These are phyloP conservation scores for Trichoderma cornu-damae DNA, from an alignment of 2,329 filamentous ascomycete species.

Conservation along the genomic window DNA sequence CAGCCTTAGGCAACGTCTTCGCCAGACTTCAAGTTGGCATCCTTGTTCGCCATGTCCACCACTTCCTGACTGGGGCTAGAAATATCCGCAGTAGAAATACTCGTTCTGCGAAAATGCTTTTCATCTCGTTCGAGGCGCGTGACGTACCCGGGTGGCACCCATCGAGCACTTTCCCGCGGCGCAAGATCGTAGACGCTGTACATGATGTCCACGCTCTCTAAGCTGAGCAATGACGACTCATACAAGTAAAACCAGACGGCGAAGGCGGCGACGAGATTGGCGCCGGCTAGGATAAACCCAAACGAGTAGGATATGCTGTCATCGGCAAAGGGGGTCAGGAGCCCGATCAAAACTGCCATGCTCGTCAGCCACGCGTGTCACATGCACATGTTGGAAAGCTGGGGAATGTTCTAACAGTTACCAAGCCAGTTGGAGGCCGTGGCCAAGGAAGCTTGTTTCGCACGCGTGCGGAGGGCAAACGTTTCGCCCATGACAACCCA, in stretches of 20 bases:
- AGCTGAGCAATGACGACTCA: constrained; percentile 57
- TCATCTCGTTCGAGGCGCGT: constrained; percentile 37
- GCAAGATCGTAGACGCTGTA: constrained; percentile 56
- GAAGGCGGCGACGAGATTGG: constrained; percentile 53
- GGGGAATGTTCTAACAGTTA: constrained; percentile 43
- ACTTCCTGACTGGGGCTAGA: constrained; percentile 15
- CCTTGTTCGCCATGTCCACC: constrained; percentile 13
- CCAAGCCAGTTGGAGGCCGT: constrained; percentile 54
- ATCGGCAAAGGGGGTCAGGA: constrained; percentile 64
- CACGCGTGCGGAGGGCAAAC: constrained; percentile 54
- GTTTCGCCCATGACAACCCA: constrained; percentile 66
- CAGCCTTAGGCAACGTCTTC: neutral
- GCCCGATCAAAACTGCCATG: constrained; percentile 53
- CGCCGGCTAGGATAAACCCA: constrained; percentile 61
- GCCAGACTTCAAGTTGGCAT: constrained; percentile 3
- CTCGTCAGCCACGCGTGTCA: neutral
- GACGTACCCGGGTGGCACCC: constrained; percentile 44
- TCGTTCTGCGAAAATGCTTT: constrained; percentile 24
- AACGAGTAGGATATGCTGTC: constrained; percentile 56
- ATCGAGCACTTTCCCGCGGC: constrained; percentile 55
- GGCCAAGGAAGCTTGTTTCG: constrained; percentile 50
- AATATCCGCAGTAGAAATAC: neutral
- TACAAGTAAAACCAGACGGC: constrained; percentile 66
- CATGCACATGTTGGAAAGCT: neutral
- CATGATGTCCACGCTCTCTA: constrained; percentile 70